Base-by-base conservation (phyloP, 1,284 basidiomycete species). In the Papiliotrema nemorosa region DNA sequence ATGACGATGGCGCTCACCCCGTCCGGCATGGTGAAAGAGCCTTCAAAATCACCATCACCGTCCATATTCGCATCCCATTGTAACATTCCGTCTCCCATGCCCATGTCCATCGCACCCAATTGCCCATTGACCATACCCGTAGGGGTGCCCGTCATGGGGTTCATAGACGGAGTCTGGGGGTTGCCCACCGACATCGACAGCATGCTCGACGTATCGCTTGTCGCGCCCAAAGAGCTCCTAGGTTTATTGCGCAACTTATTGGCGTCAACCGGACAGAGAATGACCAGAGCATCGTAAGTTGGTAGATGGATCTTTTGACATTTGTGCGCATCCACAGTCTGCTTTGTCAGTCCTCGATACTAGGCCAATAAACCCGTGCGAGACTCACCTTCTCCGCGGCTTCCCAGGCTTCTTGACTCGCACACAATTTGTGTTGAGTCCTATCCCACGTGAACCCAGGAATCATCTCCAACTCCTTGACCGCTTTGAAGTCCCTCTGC, bases 401-500 rank as follows among this genome's bases (percentile, higher is more conserved):
- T 5, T 58, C 60, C 69, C 69, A 72, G 7, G 58, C 59, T 13
- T 61, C 64, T 2, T 57, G 44, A 3, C 53, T 40, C 3, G 64
- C 69, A 2, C 33, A 39, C 13, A 72, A 51, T n/a, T 63, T 54
- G 37, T 62, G 50, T 5, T 57, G 56, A 3, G 40, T 40, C 9
- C 53, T 43, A 46, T 70, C 64, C 62, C 62, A 72, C 1, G 35
- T 49, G 39, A 72, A 65, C 2, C 64, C 67, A 5, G 59, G 59
- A 26, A 62, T 42, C 20, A 40, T 38, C 43, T 66, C 60, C 45
- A 66, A 57, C 24, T 69, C 64, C 24, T 64, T 67, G 9, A 60
- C 66, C 44, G 63, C 60, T 49, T 63, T 66, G 58, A 57, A 72
- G 44, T 72, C 68, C 25, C 69, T 52, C 52, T 72, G 69, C 24